These are phyloP conservation scores for Filosporella fistucella DNA, from an alignment of 495 filamentous ascomycete species.

Conservation along the genomic window DNA sequence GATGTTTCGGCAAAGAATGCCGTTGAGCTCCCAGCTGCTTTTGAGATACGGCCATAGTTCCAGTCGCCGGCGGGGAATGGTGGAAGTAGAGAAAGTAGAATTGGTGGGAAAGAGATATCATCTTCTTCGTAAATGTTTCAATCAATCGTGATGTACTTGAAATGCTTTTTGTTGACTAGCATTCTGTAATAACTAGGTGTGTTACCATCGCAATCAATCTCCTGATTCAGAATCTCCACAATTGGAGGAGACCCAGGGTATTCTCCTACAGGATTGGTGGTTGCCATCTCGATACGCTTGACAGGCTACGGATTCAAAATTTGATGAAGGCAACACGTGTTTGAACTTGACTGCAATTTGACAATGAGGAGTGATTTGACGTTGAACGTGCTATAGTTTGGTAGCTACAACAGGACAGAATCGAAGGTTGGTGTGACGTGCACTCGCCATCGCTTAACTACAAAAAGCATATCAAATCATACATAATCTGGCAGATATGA, in stretches of 20 bases:
- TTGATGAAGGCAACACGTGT: too few relatives aligned
- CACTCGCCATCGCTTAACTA: too few relatives aligned
- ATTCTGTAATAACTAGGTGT: conserved; percentile 22
- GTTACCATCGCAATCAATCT: conserved; percentile 15
- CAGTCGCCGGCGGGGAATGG: conserved; percentile 21
- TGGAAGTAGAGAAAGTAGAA: conserved; percentile 16
- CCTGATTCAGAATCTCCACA: conserved; percentile 18
- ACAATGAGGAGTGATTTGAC: too few relatives aligned
- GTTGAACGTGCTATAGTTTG: too few relatives aligned
- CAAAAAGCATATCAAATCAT: too few relatives aligned
- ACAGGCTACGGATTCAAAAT: too few relatives aligned
- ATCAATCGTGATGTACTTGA: conserved; percentile 32
- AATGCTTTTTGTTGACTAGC: conserved; percentile 24
- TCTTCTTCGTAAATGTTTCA: conserved; percentile 27
- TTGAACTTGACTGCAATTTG: too few relatives aligned
- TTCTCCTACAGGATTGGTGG: too few relatives aligned
- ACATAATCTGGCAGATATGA: too few relatives aligned
- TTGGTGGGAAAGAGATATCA: conserved; percentile 30
- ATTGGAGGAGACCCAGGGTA: conserved; percentile 10
- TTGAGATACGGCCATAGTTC: conserved; percentile 19
- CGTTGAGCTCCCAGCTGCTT: conserved; percentile 5
- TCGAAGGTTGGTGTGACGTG: too few relatives aligned
- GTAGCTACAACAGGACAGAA: too few relatives aligned
- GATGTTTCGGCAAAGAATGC: conserved; percentile 14
- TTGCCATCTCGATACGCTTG: too few relatives aligned